Evolutionary conservation across 495 filamentous ascomycete genomes (phyloP), one percentile per base, ranked within the genome.

Genomic region (Pyronema domesticum): DNA sequence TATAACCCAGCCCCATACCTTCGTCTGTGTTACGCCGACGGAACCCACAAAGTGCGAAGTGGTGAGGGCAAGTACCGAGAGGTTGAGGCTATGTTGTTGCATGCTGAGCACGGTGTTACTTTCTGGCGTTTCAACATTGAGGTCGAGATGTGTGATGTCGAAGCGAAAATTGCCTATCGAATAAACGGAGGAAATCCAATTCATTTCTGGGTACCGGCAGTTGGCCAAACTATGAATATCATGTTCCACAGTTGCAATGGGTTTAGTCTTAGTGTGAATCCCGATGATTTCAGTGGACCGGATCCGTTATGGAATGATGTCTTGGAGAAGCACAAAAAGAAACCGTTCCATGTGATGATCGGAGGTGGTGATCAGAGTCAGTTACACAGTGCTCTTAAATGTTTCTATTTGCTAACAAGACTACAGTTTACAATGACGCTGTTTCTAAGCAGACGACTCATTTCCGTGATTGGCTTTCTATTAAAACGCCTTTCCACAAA

Each of bases 221-320:
- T 72, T 49, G 83, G 80, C 18, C 76, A 95, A 68, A 76, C 83
- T 7, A 96, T 98, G 93, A 94, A 96, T 69, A 85, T 94, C 60
- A 94, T 95, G 87, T 96, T 94, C 70, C 77, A 96, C 72, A 89
- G 81, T 65, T 94, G 93, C 73, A 98, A 98, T 67, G 91, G 93
- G 40, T 96, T 98, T 70, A 86, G 83, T 58, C 65, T 83, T 52
- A 82, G 76, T 58, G 85, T 85, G 49, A 78, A 95, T 55, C 67
- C 88, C 0, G 70, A 88, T 61, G 69, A 76, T 45, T 81, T 95
- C 68, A 85, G 80, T 61, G 91, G 91, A 0, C 91, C 91, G 2
- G 91, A 98, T 73, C 93, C 91, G 8, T 72, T 98, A 67, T 98
- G 91, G 91, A 79, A 88, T 56, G 91, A 98, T 63, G 84, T 96